Percentiles rank a stretch among this genome's conserved stretches.
Evolutionary conservation across 1,284 basidiomycete genomes (phyloP).

Genomic region (Cryptococcus maquisensis): DNA sequence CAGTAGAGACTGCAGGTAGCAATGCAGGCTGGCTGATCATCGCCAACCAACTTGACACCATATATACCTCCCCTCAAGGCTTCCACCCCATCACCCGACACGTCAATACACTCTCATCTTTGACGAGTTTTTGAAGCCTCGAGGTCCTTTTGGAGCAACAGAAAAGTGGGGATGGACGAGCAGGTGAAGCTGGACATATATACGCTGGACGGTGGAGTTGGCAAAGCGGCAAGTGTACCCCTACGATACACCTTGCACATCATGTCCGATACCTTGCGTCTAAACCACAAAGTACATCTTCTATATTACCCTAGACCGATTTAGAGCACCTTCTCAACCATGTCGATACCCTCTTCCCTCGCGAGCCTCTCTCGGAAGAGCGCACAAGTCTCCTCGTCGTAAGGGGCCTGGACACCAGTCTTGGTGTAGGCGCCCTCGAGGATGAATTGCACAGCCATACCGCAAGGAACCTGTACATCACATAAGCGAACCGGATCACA

Average conservation of each 20-base stretch:
- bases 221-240: background rate
- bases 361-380: constrained; percentile 73
- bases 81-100: too few relatives aligned
- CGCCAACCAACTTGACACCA: too few relatives aligned
- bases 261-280: background rate
- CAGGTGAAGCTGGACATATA: too few relatives aligned
- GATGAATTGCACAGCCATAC: constrained; percentile 82
- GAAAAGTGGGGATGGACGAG: too few relatives aligned
- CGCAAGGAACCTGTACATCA: constrained; percentile 66
- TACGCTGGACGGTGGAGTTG: too few relatives aligned
- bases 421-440: constrained; percentile 65
- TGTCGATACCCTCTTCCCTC: constrained; percentile 69
- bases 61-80: too few relatives aligned
- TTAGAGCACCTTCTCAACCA: constrained; percentile 62
- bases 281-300: background rate
- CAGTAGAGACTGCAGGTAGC: too few relatives aligned
- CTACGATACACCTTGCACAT: background rate
- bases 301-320: background rate
- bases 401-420: constrained; percentile 83
- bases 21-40: too few relatives aligned
- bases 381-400: constrained; percentile 74
- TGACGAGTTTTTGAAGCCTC: background rate
- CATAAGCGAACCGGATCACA: background rate
- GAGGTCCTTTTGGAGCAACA: too few relatives aligned
- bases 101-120: too few relatives aligned